Evolutionary conservation across 805 yeast species (phyloP).

Genomic region (Schwanniomyces vanrijiae): DNA sequence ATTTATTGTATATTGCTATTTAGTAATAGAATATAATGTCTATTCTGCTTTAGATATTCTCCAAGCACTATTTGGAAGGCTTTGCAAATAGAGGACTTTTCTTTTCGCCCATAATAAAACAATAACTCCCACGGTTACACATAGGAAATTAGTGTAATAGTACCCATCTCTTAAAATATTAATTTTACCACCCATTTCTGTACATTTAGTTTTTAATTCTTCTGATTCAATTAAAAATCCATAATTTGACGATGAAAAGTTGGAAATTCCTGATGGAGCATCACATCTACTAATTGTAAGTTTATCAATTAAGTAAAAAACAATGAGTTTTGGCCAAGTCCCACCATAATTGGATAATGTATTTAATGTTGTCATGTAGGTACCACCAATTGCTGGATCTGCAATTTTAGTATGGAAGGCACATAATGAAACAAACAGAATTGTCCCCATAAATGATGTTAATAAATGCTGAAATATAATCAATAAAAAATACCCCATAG

Average conservation of each 20-base stretch:
- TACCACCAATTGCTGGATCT: constrained; percentile 94
- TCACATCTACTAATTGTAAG: constrained; percentile 68
- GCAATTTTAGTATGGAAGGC: constrained; percentile 96
- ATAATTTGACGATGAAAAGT: background rate
- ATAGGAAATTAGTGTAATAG: constrained; percentile 70
- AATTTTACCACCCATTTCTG: constrained; percentile 55
- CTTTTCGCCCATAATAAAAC: constrained; percentile 68
- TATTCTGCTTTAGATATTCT: constrained; percentile 41
- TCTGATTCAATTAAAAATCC: constrained; percentile 23
- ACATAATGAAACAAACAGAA: constrained; percentile 90
- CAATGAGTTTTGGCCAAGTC: constrained; percentile 92
- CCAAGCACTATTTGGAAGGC: constrained; percentile 76
- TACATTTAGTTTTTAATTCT: constrained; percentile 50
- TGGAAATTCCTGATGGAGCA: constrained; percentile 11
- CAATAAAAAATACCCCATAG: constrained; percentile 57
- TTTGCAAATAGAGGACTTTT: constrained; percentile 65
- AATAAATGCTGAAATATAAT: constrained; percentile 81
- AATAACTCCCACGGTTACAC: constrained; percentile 64
- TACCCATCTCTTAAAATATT: constrained; percentile 72
- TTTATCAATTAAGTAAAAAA: constrained; percentile 75
- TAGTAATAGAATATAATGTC: constrained; percentile 1
- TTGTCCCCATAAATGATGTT: constrained; percentile 90
- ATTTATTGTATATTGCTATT: background rate
- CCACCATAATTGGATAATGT: constrained; percentile 94
- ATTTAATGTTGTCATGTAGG: constrained; percentile 95